phyloP scores from a whole-genome alignment of 2,329 filamentous ascomycete species.

The Ilyonectria destructans region DNA sequence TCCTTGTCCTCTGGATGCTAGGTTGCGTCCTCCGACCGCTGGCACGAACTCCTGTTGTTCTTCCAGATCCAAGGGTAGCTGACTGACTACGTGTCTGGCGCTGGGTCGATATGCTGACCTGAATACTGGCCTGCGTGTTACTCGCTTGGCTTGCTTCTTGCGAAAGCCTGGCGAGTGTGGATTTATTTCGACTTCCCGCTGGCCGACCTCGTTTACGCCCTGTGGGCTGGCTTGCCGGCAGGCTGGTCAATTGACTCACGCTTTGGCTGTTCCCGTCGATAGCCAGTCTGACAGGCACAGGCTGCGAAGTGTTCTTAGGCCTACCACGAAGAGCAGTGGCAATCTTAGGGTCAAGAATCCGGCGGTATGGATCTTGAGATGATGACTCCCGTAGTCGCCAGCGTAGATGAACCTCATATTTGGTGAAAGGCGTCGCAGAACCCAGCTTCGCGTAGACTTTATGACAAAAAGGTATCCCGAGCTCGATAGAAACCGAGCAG shows the following conservation, averaged over 20 bases:
- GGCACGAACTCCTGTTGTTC: background rate
- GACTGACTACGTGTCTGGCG: constrained; percentile 1
- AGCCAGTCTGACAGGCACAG: constrained; percentile 2
- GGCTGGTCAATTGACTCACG: no score
- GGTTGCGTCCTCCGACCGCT: no score
- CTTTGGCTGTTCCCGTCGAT: background rate
- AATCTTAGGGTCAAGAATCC: constrained; percentile 27
- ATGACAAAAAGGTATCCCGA: no score
- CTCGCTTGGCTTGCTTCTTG: constrained; percentile 3
- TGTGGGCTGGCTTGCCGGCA: constrained; percentile 3
- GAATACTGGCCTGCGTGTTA: constrained; percentile 1
- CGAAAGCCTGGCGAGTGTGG: constrained; percentile 4
- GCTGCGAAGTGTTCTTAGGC: constrained; percentile 3
- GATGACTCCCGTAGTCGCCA: constrained; percentile 7
- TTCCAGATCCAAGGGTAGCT: constrained; percentile 4
- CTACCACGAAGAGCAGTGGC: background rate
- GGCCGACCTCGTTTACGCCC: constrained; percentile 1
- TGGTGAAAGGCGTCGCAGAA: no score
- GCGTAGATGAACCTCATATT: no score
- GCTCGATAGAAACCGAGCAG: no score
- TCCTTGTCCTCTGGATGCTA: no score
- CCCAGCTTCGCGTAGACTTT: no score
- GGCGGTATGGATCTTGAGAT: constrained; percentile 14
- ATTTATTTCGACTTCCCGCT: constrained; percentile 5
- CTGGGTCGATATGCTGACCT: background rate